Conservation (phyloP, 2,329 filamentous ascomycete species). For the Chaetomium strumarium region DNA sequence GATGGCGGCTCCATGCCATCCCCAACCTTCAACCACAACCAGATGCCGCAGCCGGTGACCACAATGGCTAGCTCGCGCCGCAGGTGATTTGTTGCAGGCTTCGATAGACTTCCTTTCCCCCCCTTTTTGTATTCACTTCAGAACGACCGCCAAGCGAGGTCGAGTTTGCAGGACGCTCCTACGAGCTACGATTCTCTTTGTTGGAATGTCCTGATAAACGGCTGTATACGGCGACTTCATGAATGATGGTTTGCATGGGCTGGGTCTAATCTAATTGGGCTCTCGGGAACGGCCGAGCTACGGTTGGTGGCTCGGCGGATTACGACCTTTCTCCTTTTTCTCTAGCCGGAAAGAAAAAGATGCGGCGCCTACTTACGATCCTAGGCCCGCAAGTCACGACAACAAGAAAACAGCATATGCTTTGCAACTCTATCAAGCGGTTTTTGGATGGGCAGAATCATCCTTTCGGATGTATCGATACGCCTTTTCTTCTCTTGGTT, state of each 20-base stretch:
- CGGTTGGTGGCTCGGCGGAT: constrained; percentile 3
- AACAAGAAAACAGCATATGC: constrained; percentile 1
- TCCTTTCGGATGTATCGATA: neutral
- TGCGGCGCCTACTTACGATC: constrained; percentile 18
- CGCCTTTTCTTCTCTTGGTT: neutral
- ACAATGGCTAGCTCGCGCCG: constrained; percentile 27
- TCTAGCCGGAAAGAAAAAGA: constrained; percentile 15
- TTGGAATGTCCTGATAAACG: constrained; percentile 36
- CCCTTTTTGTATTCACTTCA: constrained; percentile 2
- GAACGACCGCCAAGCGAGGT: neutral
- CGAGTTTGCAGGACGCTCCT: constrained; percentile 12
- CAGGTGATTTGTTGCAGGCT: constrained; percentile 14
- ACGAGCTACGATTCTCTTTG: constrained; percentile 26
- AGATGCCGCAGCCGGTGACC: constrained; percentile 25
- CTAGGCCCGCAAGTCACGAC: constrained; percentile 17
- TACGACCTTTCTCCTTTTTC: constrained; percentile 12
- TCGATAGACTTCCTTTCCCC: neutral
- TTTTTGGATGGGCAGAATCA: neutral
- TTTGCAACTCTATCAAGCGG: neutral
- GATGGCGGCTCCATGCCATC: constrained; percentile 29
- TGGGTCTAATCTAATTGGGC: constrained; percentile 16
- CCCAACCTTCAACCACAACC: constrained; percentile 27
- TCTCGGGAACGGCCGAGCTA: constrained; percentile 4
- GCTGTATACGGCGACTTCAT: constrained; percentile 55
- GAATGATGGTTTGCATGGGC: constrained; percentile 35